These are phyloP conservation scores for Periconia sp. DNA, from an alignment of 2,329 filamentous ascomycete species.

Conservation along the genomic window DNA sequence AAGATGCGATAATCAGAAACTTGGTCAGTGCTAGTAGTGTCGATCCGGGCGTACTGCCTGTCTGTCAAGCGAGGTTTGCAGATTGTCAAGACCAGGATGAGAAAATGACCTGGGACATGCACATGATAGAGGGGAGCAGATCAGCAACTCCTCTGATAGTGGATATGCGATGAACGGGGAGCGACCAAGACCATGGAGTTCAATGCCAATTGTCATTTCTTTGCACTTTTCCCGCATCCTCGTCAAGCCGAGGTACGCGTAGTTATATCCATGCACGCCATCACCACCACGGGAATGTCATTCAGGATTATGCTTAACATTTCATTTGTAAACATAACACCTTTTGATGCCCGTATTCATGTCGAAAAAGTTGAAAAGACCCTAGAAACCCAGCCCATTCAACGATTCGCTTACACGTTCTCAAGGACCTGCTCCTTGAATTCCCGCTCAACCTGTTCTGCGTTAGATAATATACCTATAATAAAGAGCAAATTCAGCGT, in stretches of 20 bases:
- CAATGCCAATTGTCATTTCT: conserved; percentile 43
- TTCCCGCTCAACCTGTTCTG: conserved; percentile 73
- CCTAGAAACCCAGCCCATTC: conserved; percentile 45
- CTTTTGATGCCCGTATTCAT: conserved; percentile 51
- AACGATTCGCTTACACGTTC: conserved; percentile 74
- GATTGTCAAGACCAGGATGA: no score
- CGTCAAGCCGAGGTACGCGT: conserved; percentile 42
- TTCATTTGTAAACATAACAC: conserved; percentile 51
- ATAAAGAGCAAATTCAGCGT: conserved; percentile 6
- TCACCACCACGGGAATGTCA: conserved; percentile 40
- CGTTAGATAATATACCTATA: conserved; percentile 10
- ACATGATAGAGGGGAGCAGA: not conserved
- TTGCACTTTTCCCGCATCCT: conserved; percentile 41
- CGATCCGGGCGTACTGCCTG: no score
- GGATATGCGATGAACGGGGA: conserved; percentile 1
- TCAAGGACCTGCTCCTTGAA: conserved; percentile 99
- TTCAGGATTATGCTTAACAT: conserved; percentile 46
- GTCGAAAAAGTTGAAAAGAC: conserved; percentile 48
- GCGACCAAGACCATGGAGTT: conserved; percentile 20
- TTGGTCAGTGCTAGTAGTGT: no score
- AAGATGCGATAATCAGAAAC: no score
- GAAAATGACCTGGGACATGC: no score
- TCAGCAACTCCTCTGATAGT: not conserved
- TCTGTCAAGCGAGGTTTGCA: no score
- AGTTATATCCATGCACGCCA: conserved; percentile 40